These are phyloP conservation scores for Zopfia rhizophila DNA, from an alignment of 2,329 filamentous ascomycete species.

Conservation along the genomic window DNA sequence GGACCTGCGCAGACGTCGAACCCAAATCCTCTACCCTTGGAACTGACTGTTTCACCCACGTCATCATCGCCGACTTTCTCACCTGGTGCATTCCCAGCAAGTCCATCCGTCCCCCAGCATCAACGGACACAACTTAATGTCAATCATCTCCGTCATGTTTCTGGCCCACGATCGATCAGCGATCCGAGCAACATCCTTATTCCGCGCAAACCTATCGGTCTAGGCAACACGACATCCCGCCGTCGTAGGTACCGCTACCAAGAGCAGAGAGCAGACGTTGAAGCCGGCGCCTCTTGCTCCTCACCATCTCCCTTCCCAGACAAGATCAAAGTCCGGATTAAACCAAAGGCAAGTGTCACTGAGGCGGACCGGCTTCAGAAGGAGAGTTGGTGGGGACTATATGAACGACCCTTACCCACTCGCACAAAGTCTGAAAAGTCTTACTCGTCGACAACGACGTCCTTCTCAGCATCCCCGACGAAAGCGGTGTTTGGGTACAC, in stretches of 20 bases:
- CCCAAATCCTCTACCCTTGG: constrained; percentile 2
- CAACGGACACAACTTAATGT: constrained; percentile 20
- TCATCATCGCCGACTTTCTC: constrained; percentile 17
- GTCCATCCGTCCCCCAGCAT: constrained; percentile 32
- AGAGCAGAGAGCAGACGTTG: constrained; percentile 23
- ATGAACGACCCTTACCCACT: constrained; percentile 30
- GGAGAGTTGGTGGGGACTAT: constrained; percentile 24
- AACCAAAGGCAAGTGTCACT: constrained; percentile 20
- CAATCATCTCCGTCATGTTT: constrained; percentile 4
- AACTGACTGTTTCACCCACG: constrained; percentile 18
- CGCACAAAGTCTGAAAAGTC: constrained; percentile 31
- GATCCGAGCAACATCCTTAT: constrained; percentile 21
- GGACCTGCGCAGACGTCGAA: neutral
- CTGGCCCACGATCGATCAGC: constrained; percentile 11
- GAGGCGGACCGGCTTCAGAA: constrained; percentile 23
- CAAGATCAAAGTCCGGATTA: constrained; percentile 33
- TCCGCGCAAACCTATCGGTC: constrained; percentile 26
- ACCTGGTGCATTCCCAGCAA: constrained; percentile 39
- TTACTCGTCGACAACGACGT: constrained; percentile 29
- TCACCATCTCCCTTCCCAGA: constrained; percentile 15
- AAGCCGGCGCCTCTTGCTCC: constrained; percentile 16
- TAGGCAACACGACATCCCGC: constrained; percentile 8
- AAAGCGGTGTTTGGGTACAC: constrained; percentile 37
- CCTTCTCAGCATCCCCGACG: constrained; percentile 13
- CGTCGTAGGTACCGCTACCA: too few relatives aligned